These are phyloP conservation scores for Gyromitra esculenta DNA, from an alignment of 2,329 filamentous ascomycete species.

Conservation along the genomic window DNA sequence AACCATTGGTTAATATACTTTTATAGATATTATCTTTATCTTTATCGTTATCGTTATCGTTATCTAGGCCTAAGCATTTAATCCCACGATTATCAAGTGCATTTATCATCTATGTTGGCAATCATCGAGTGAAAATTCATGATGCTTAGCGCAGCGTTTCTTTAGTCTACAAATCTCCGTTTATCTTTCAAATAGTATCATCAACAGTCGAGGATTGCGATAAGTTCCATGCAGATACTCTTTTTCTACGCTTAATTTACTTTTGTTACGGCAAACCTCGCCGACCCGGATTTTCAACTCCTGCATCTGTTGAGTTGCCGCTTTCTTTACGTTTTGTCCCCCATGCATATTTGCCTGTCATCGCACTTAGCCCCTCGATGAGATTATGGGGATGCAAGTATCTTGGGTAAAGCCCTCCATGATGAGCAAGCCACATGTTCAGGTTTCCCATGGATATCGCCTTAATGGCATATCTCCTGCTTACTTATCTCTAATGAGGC, in stretches of 20 bases:
- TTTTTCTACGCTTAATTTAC: not conserved
- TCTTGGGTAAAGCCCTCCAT: too few relatives aligned
- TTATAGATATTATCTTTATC: too few relatives aligned
- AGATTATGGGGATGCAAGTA: too few relatives aligned
- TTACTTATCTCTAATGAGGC: too few relatives aligned
- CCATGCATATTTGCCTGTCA: too few relatives aligned
- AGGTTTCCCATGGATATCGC: too few relatives aligned
- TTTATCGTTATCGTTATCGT: conserved; percentile 12
- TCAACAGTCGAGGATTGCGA: not conserved
- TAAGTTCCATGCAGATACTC: not conserved
- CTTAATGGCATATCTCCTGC: too few relatives aligned
- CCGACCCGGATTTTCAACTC: too few relatives aligned
- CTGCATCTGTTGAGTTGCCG: too few relatives aligned
- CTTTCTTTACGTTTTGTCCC: too few relatives aligned
- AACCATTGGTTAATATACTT: not conserved
- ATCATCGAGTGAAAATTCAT: conserved; percentile 27
- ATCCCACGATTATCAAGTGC: not conserved
- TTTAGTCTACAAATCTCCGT: not conserved
- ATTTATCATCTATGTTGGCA: not conserved
- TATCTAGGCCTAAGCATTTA: not conserved
- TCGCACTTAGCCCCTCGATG: too few relatives aligned
- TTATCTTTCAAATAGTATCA: not conserved
- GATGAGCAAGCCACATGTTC: too few relatives aligned
- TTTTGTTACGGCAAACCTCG: not conserved
- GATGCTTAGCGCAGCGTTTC: conserved; percentile 5